Evolutionary conservation across 2,329 filamentous ascomycete species (phyloP).

Genomic region (Tolypocladium inflatum): DNA sequence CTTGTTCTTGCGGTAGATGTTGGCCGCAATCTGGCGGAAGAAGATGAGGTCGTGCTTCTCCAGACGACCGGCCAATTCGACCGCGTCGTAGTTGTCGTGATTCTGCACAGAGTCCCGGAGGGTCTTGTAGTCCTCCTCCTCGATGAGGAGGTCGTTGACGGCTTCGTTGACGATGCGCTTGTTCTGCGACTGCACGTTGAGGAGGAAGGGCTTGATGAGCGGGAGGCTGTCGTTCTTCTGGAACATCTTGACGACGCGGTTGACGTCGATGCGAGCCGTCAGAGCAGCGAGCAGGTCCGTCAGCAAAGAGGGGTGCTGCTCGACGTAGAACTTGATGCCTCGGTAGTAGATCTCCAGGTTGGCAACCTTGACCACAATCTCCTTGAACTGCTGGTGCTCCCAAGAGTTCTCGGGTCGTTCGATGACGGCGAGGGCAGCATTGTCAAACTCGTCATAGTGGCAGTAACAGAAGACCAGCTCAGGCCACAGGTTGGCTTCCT

Average conservation of each 20-base stretch:
- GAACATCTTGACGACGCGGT: slow-evolving; percentile 98
- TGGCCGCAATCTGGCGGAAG: slow-evolving; percentile 97
- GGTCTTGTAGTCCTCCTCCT: slow-evolving; percentile 99
- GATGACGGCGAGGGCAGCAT: slow-evolving; percentile 94
- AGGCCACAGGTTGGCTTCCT: slow-evolving; percentile 93
- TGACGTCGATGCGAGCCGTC: slow-evolving; percentile 92
- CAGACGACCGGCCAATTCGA: slow-evolving; percentile 80
- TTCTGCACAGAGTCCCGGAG: slow-evolving; percentile 95
- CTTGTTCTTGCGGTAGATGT: slow-evolving; percentile 99
- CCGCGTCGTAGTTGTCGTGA: slow-evolving; percentile 97
- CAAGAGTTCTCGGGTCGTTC: slow-evolving; percentile 94
- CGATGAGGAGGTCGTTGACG: slow-evolving; percentile 94
- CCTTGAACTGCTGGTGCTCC: slow-evolving; percentile 99
- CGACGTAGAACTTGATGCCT: slow-evolving; percentile 90
- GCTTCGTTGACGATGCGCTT: slow-evolving; percentile 97
- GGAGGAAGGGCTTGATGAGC: slow-evolving; percentile 95
- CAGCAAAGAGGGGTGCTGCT: slow-evolving; percentile 89
- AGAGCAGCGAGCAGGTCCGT: slow-evolving; percentile 92
- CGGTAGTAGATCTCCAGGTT: slow-evolving; percentile 99
- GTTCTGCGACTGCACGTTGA: slow-evolving; percentile 94
- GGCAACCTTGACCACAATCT: slow-evolving; percentile 93
- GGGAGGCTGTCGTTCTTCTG: slow-evolving; percentile 97
- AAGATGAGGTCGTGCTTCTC: slow-evolving; percentile 98
- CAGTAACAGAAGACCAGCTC: slow-evolving; percentile 97
- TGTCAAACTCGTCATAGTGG: slow-evolving; percentile 98